Evolutionary conservation across 805 yeast species (phyloP).

Genomic region (Lipomyces yamadae): DNA sequence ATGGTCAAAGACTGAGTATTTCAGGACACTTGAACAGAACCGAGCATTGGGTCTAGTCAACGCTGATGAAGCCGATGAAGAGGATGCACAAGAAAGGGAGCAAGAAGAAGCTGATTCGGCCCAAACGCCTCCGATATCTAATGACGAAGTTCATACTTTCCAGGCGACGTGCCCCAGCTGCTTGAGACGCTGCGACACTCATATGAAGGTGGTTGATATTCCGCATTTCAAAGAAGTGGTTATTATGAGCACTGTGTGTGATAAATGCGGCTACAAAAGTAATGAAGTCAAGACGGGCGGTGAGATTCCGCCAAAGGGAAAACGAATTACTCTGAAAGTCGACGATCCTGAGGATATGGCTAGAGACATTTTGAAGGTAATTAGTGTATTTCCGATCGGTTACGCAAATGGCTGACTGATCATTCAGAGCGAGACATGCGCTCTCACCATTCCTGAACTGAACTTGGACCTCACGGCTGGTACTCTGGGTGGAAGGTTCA

Average conservation of each 20-base stretch:
- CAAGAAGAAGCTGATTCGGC: conserved; percentile 13
- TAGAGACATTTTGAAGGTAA: conserved; percentile 83
- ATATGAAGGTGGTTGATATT: conserved; percentile 94
- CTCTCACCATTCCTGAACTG: conserved; percentile 82
- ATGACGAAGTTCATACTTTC: conserved; percentile 91
- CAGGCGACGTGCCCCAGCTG: conserved; percentile 93
- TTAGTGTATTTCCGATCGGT: background rate
- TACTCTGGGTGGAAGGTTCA: conserved; percentile 96
- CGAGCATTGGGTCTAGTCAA: conserved; percentile 80
- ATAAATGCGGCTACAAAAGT: conserved; percentile 90
- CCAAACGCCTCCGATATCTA: conserved; percentile 60
- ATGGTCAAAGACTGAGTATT: conserved; percentile 84
- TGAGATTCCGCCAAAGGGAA: conserved; percentile 85
- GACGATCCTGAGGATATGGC: conserved; percentile 92
- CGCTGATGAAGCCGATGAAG: conserved; percentile 58
- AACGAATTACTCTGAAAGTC: conserved; percentile 68
- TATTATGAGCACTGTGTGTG: conserved; percentile 93
- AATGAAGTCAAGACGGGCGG: conserved; percentile 99
- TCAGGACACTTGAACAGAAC: conserved; percentile 86
- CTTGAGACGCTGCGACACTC: conserved; percentile 79
- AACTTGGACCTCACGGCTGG: conserved; percentile 92
- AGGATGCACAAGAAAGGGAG: conserved; percentile 4
- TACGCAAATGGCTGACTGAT: background rate
- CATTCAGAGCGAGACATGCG: conserved; percentile 75
- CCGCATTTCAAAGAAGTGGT: conserved; percentile 98